Evolutionary conservation across 139 green algal genomes (phyloP).

Genomic region (Tetraselmis striata): DNA sequence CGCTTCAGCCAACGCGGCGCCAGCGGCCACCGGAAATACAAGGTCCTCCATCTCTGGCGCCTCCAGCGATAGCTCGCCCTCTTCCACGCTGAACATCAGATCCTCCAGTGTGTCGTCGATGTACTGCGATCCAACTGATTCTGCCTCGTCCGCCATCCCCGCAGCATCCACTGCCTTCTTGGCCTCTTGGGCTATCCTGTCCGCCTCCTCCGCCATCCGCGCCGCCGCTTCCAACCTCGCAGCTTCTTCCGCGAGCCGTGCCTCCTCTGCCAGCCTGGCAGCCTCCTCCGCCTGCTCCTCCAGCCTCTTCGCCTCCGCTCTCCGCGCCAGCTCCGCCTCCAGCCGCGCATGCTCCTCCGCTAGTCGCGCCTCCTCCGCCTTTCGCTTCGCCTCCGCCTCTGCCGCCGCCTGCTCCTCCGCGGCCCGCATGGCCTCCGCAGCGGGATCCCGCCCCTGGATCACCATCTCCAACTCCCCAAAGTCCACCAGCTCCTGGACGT

Average conservation of each 20-base stretch:
- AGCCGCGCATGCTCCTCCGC: too few relatives aligned
- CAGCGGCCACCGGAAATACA: too few relatives aligned
- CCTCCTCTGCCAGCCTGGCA: background rate
- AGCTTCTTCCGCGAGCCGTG: background rate
- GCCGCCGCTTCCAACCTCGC: background rate
- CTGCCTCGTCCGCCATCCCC: too few relatives aligned
- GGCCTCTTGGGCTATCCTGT: too few relatives aligned
- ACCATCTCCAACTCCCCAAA: constrained; percentile 4
- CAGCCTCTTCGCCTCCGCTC: background rate
- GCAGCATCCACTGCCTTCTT: too few relatives aligned
- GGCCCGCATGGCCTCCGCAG: background rate
- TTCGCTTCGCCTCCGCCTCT: background rate
- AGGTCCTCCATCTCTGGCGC: too few relatives aligned
- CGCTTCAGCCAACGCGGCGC: too few relatives aligned
- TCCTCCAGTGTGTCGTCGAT: too few relatives aligned
- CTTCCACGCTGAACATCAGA: too few relatives aligned
- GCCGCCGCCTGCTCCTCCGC: background rate
- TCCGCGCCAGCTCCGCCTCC: background rate
- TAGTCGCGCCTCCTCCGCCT: background rate
- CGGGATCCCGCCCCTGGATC: background rate
- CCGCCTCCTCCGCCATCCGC: background rate
- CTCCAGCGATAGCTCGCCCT: too few relatives aligned
- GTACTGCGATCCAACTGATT: too few relatives aligned
- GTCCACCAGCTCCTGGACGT: constrained; percentile 9
- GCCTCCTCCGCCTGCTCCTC: background rate